Base-by-base conservation (phyloP, 495 filamentous ascomycete genomes). In the Lasiosphaeria ovina region DNA sequence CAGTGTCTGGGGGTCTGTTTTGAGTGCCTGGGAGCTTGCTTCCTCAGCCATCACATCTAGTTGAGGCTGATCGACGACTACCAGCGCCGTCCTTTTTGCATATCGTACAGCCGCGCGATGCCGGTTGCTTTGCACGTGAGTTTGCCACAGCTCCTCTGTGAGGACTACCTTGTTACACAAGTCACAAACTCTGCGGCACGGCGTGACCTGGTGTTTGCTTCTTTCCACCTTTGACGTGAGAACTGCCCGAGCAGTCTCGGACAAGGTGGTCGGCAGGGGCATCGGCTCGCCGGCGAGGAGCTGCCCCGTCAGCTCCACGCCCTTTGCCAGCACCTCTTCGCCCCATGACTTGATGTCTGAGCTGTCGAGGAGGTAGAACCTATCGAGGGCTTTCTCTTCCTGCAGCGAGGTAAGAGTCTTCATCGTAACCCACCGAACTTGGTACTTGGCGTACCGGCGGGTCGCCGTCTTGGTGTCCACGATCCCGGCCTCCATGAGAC, bases 341-440 rank as follows among this genome's bases (percentile, higher is more conserved):
- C 72, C 61, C 80, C 88, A 96, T 6, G 70, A 54, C 0, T 73
- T 56, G 38, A 85, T 69, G 59, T 92, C 78, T 8, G 85, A 87
- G 51, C 86, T 88, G 71, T 97, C 89, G 0, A 97, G 74, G 7
- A 96, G 70, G 68, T 88, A 96, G 0, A 96, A 71, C 50, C 76
- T 78, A 35, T 82, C 66, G 17, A 78, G 78, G 35, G 79, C 75
- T 8, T 74, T 78, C 36, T 73, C 69, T 12, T 81, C 76, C 47
- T 74, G 74, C 11, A 97, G 77, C 1, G 87, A 83, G 38, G 79
- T 78, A 45, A 93, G 77, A 24, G 95, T 78, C 62, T 94, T 94
- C 60, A 87, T 87, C 35, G 89, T 84, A 52, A 98, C 92, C 92
- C 92, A 99, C 60, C 86, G 79, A 14, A 89, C 69, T 72, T 99